Base-by-base conservation (phyloP, 2,329 filamentous ascomycete genomes). In the Fusarium pseudoanthophilum region DNA sequence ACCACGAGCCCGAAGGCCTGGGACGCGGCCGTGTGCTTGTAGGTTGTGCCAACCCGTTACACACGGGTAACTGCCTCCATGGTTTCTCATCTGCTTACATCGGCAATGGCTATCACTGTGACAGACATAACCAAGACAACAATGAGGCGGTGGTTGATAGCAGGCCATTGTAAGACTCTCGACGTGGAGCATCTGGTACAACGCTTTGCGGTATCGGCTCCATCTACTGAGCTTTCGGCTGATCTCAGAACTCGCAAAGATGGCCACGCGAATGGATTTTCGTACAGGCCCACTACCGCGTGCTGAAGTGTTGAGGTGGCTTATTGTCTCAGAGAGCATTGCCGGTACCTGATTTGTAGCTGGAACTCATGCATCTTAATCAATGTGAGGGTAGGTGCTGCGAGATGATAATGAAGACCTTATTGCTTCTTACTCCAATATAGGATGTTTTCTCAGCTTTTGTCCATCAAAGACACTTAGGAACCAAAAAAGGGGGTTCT, bases 1-100 rank as follows among this genome's bases (percentile, higher is more conserved):
- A 70, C 63, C 55, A 68, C 60, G 59, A 65, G 66, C 76, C 76
- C 76, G 56, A 61, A 67, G 74, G 69, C 68, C 64, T 77, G 76
- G 76, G 69, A 78, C 73, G 73, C 66, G 60, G 63, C 66, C 63
- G 64, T 72, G 65, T 75, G 64, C 71, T 70, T 75, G 69, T 62
- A 78, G 60, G 68, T 72, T 67, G 66, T 67, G 60, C 74, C 43
- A 53, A 56, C 36, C 60, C 49, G 60, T 53, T 28, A 40, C 45
- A 49, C 56, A 43, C 60, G 68, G 71, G 42, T 61, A 62, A 62
- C 62, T 77, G 64, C 75, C 71, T 73, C 24, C 37, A 65, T 68
- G 58, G 60, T 48, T 64, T 60, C 58, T 60, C 55, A 60, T 70
- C 60, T 62, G 43, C 59, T 64, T 51, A 60, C 52, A 40, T 48